Conservation (phyloP, 441 rosid genomes). For the Populus trichocarpa region DNA sequence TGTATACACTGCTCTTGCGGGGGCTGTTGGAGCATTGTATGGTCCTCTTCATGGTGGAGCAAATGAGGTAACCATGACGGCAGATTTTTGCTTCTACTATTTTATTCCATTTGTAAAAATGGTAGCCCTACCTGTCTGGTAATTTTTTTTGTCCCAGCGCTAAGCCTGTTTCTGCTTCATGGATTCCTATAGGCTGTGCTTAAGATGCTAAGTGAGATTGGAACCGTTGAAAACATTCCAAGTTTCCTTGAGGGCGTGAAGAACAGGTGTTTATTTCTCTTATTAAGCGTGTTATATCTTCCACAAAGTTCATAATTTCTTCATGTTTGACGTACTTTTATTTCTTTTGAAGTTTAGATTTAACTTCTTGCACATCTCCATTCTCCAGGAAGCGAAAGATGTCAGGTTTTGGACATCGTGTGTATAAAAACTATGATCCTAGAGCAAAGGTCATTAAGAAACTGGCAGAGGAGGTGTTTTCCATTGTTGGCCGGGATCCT, state of each 20-base stretch:
- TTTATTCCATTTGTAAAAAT: not conserved
- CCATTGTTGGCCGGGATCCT: slow-evolving; percentile 97
- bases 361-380: not conserved
- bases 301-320: not conserved
- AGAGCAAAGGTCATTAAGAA: slow-evolving; percentile 90
- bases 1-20: slow-evolving; percentile 76
- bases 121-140: not conserved
- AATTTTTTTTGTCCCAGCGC: not conserved
- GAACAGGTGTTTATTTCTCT: slow-evolving; percentile 41
- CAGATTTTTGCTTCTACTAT: not conserved
- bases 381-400: slow-evolving; percentile 78
- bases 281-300: not conserved
- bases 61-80: slow-evolving; percentile 48
- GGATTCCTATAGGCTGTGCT: slow-evolving; percentile 71
- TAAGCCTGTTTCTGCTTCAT: slow-evolving; percentile 9
- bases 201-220: slow-evolving; percentile 89
- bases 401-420: slow-evolving; percentile 99
- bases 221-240: slow-evolving; percentile 79
- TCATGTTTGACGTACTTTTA: not conserved
- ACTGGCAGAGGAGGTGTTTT: slow-evolving; percentile 94
- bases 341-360: slow-evolving; percentile 7
- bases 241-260: slow-evolving; percentile 74
- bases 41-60: slow-evolving; percentile 98
- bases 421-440: slow-evolving; percentile 97
- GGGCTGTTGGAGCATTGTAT: slow-evolving; percentile 86